Percentiles rank a stretch among this genome's conserved stretches.
Conservation (phyloP, 805 yeast species). For the Yarrowia sp. region DNA sequence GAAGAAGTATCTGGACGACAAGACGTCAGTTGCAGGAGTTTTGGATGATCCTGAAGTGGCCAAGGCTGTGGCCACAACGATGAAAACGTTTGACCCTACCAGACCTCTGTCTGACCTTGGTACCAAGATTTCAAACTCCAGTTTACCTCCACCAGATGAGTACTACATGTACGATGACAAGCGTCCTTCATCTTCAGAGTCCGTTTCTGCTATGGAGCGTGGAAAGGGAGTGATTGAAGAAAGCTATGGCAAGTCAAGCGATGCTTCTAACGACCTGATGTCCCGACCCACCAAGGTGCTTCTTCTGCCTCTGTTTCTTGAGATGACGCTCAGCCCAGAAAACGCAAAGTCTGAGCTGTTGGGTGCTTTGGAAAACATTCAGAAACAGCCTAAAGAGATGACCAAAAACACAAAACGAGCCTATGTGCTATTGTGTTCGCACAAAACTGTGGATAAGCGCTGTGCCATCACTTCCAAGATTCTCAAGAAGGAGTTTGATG, state of each 20-base stretch:
- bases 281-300: conserved; percentile 55
- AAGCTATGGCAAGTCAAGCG: not conserved
- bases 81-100: not conserved
- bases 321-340: conserved; percentile 52
- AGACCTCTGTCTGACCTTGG: conserved; percentile 18
- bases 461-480: conserved; percentile 95
- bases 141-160: conserved; percentile 46
- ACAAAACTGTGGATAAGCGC: conserved; percentile 82
- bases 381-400: not conserved
- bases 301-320: conserved; percentile 69
- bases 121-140: conserved; percentile 53
- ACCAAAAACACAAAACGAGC: conserved; percentile 8
- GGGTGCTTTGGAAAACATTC: conserved; percentile 43
- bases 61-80: conserved; percentile 15
- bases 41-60: conserved; percentile 35
- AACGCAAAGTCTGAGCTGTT: conserved; percentile 46
- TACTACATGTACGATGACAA: conserved; percentile 43
- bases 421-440: conserved; percentile 75
- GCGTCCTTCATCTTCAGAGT: conserved; percentile 32
- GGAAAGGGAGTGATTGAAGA: conserved; percentile 2
- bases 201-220: not conserved
- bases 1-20: conserved; percentile 60
- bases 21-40: conserved; percentile 46
- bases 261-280: conserved; percentile 29
- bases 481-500: conserved; percentile 73